Conservation (phyloP, 305 asterid species). For the Fraxinus baroniana region DNA sequence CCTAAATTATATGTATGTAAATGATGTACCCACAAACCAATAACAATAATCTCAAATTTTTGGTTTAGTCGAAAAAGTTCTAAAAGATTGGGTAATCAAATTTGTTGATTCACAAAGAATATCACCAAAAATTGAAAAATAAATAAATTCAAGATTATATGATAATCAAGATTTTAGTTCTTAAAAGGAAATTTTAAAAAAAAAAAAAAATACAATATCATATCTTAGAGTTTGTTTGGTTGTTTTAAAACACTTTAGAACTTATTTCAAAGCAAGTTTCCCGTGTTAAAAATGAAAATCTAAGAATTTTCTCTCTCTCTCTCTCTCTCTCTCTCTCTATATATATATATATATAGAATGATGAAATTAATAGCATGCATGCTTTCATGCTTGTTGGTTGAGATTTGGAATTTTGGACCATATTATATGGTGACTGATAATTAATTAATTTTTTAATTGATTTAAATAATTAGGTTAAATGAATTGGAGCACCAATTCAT, state of each 20-base stretch:
- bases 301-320: too few species aligned
- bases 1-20: not conserved
- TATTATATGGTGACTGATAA: not conserved
- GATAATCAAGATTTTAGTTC: too few species aligned
- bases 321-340: too few species aligned
- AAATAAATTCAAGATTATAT: too few species aligned
- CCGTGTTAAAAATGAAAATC: too few species aligned
- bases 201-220: not conserved
- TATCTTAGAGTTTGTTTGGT: not conserved
- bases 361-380: not conserved
- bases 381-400: not conserved
- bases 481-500: not conserved
- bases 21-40: not conserved
- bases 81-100: not conserved
- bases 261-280: too few species aligned
- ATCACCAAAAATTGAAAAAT: not conserved
- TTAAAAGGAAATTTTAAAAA: too few species aligned
- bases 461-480: not conserved
- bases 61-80: not conserved
- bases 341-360: not conserved
- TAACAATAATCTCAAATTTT: not conserved
- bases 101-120: not conserved
- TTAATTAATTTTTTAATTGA: not conserved
- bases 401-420: too few species aligned
- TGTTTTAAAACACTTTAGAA: not conserved